A percentile compares a stretch with the other conserved stretches of the same genome.
Conservation (phyloP, 2,329 filamentous ascomycete species). For the Eutypa lata region DNA sequence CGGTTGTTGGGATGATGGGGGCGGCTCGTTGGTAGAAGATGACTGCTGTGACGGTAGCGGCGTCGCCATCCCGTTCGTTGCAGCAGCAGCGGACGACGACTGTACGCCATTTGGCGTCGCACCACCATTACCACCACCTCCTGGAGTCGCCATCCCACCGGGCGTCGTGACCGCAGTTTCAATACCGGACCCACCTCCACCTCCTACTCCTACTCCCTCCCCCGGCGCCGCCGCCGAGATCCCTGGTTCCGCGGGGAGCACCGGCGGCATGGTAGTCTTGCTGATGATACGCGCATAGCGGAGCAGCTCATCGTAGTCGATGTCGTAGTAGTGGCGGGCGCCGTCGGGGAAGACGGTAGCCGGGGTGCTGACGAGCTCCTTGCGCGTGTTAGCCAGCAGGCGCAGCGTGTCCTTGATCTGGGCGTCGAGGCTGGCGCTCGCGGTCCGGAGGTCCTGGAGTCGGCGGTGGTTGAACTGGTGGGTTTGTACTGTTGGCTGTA, state of each 20-base stretch:
- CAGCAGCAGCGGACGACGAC: slow-evolving; percentile 2
- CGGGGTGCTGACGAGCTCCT: slow-evolving; percentile 65
- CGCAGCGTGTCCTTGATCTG: slow-evolving; percentile 70
- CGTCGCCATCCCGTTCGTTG: neutral
- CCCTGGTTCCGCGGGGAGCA: slow-evolving; percentile 46
- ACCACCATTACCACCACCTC: slow-evolving; percentile 8
- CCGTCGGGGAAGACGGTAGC: slow-evolving; percentile 52
- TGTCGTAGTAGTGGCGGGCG: slow-evolving; percentile 43
- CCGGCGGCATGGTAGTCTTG: slow-evolving; percentile 72
- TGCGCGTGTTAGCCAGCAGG: slow-evolving; percentile 69
- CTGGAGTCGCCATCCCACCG: neutral
- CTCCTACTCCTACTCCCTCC: too few relatives aligned
- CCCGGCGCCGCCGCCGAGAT: slow-evolving; percentile 20
- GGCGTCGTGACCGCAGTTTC: slow-evolving; percentile 24
- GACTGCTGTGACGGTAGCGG: slow-evolving; percentile 5
- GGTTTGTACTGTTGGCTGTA: slow-evolving; percentile 51
- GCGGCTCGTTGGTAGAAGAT: neutral
- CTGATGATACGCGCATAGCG: slow-evolving; percentile 76
- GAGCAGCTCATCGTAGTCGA: slow-evolving; percentile 72
- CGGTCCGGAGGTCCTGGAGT: slow-evolving; percentile 65
- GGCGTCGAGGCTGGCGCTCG: slow-evolving; percentile 62
- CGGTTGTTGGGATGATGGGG: neutral
- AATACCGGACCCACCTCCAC: too few relatives aligned
- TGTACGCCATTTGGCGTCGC: slow-evolving; percentile 21
- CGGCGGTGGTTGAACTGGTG: slow-evolving; percentile 74